phyloP scores from a whole-genome alignment of 306 rosid genomes.

The Neltuma alba region DNA sequence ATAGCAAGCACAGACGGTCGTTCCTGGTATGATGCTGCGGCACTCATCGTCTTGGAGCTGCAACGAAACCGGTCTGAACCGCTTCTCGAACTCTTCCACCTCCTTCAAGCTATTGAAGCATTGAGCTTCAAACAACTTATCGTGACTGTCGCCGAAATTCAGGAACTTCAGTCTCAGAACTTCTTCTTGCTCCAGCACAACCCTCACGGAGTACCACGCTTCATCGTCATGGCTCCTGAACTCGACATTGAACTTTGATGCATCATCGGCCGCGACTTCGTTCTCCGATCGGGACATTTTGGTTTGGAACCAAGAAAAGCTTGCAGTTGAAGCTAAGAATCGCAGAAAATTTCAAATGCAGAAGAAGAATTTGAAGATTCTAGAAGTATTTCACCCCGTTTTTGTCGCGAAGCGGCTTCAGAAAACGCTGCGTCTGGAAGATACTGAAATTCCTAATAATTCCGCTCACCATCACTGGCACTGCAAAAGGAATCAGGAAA shows the following conservation, averaged over 20 bases:
- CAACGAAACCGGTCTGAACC: slow-evolving; percentile 40
- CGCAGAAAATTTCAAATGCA: too few species aligned
- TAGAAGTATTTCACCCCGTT: too few species aligned
- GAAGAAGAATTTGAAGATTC: too few species aligned
- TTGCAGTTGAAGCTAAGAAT: too few species aligned
- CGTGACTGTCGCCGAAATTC: not conserved
- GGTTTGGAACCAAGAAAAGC: too few species aligned
- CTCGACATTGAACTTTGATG: not conserved
- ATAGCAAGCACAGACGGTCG: slow-evolving; percentile 39
- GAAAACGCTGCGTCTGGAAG: too few species aligned
- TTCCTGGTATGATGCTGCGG: not conserved
- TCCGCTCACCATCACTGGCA: too few species aligned
- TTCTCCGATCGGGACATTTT: not conserved
- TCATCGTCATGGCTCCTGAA: slow-evolving; percentile 37
- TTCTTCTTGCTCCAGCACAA: not conserved
- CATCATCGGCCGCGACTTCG: not conserved
- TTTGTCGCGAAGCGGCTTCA: too few species aligned
- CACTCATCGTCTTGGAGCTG: slow-evolving; percentile 50
- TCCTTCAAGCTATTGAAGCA: not conserved
- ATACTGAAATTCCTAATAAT: too few species aligned
- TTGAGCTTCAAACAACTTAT: not conserved
- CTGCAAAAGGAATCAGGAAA: too few species aligned
- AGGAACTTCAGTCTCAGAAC: slow-evolving; percentile 1
- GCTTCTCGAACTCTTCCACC: not conserved
- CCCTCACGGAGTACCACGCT: slow-evolving; percentile 42